Conservation (phyloP, 1,139 yeast genomes). For the Debaryomycetaceae sp. region DNA sequence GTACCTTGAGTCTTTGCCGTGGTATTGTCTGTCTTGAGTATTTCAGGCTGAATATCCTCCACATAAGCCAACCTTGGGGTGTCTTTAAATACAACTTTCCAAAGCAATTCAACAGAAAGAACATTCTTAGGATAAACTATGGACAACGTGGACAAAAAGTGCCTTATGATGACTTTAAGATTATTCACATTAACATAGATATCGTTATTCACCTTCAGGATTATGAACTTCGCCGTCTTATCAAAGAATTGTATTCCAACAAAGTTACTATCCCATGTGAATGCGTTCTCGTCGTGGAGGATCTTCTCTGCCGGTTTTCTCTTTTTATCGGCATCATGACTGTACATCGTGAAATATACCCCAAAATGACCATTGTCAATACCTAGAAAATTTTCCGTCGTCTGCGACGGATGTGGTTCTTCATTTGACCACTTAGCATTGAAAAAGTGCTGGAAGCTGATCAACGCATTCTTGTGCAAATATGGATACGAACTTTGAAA, state of each 20-base stretch:
- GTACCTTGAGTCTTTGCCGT: background rate
- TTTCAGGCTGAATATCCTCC: background rate
- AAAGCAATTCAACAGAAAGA: background rate
- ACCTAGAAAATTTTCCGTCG: slow-evolving; percentile 19
- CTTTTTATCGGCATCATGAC: slow-evolving; percentile 30
- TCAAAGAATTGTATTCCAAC: slow-evolving; percentile 2
- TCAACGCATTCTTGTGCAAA: slow-evolving; percentile 22
- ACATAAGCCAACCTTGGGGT: background rate
- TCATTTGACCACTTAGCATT: slow-evolving; percentile 23
- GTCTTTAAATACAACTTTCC: background rate
- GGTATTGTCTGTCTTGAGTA: background rate
- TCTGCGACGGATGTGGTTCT: slow-evolving; percentile 31
- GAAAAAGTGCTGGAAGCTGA: slow-evolving; percentile 18
- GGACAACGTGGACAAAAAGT: slow-evolving; percentile 18
- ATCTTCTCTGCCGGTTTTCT: slow-evolving; percentile 6
- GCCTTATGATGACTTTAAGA: slow-evolving; percentile 18
- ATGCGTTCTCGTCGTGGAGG: background rate
- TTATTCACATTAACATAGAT: slow-evolving; percentile 21
- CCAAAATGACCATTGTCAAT: slow-evolving; percentile 46
- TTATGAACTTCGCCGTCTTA: slow-evolving; percentile 21
- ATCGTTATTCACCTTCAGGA: slow-evolving; percentile 29
- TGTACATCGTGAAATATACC: slow-evolving; percentile 40
- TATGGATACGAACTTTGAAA: slow-evolving; percentile 42
- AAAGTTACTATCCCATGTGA: slow-evolving; percentile 4
- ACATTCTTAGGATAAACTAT: slow-evolving; percentile 7